Conservation (phyloP, 2,329 filamentous ascomycete genomes). For the Coniella vitis region DNA sequence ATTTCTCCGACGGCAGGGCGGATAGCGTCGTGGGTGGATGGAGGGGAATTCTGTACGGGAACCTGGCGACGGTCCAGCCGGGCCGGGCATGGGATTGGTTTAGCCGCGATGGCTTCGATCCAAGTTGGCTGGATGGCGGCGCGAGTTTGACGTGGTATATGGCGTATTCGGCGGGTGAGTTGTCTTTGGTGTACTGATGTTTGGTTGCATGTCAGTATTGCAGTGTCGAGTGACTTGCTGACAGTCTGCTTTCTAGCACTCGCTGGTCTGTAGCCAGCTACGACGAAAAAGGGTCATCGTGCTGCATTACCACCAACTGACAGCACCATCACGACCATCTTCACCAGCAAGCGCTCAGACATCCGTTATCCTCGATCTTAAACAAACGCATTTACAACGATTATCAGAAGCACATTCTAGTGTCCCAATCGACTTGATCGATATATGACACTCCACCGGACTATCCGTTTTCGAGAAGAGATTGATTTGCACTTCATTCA, state of each 20-base stretch:
- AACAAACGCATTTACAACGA: too few species aligned
- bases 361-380: too few species aligned
- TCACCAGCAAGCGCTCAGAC: too few species aligned
- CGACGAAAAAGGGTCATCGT: background rate
- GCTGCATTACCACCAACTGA: too few species aligned
- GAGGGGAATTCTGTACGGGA: conserved; percentile 79
- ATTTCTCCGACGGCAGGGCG: conserved; percentile 63
- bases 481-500: too few species aligned
- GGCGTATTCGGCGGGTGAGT: conserved; percentile 67
- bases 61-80: conserved; percentile 72
- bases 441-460: too few species aligned
- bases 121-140: conserved; percentile 70
- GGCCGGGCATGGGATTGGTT: conserved; percentile 69
- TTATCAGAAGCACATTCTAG: too few species aligned
- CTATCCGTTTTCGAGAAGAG: too few species aligned
- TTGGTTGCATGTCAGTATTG: too few species aligned
- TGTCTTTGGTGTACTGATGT: background rate
- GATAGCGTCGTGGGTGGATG: conserved; percentile 67
- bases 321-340: too few species aligned
- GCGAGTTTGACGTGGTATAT: conserved; percentile 81
- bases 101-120: conserved; percentile 55
- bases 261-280: conserved; percentile 2
- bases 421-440: too few species aligned
- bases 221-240: background rate
- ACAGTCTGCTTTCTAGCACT: background rate